Evolutionary conservation across 768 basidiomycete genomes (phyloP), one percentile per base, ranked within the genome.

Genomic region (Coprinopsis sp.): DNA sequence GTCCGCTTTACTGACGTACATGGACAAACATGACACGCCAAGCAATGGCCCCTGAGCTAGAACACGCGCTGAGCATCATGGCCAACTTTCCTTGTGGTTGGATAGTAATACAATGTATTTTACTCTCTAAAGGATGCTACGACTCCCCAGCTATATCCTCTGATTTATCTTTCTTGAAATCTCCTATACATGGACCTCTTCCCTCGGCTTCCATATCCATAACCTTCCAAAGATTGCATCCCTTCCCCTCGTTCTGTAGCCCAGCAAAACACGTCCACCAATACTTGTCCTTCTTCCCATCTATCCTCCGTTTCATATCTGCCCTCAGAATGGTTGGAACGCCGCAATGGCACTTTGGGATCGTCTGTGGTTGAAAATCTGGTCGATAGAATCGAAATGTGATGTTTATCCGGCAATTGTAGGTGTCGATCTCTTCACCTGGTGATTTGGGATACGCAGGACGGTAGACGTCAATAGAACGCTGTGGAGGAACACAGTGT

Each of bases 341-440:
- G 12, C 73, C 78, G 57, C 89, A 91, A 54, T 81, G 78, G 57
- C 90, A 91, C 34, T 71, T 72, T 1, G 89, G 89, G 1, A 77
- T 87, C 30, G 65, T 79, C 19, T 67, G 58, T 3, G 89, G 77
- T 19, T 70, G 68, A 59, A 86, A 91, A 64, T 91, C 89, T 5
- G 90, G 90, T 45, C 90, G 77, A 53, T 84, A 91, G 58, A 91
- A 91, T 13, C 90, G 76, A 59, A 91, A 91, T 1, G 89, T 91
- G 47, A 91, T 82, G 54, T 91, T 91, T 56, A 91, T 89, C 21
- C 87, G 78, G 53, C 74, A 81, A 51, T 79, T 88, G 6, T 77
- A 81, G 1, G 78, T 68, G 38, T 78, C 73, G 36, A 65, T 64
- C 3, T 48, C 52, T 5, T 25, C 55, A 22, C 58, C 62, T 3